Percentiles rank a stretch among this genome's conserved stretches.
These are phyloP conservation scores for Apiospora sp. DNA, from an alignment of 2,329 filamentous ascomycete species.

Conservation along the genomic window DNA sequence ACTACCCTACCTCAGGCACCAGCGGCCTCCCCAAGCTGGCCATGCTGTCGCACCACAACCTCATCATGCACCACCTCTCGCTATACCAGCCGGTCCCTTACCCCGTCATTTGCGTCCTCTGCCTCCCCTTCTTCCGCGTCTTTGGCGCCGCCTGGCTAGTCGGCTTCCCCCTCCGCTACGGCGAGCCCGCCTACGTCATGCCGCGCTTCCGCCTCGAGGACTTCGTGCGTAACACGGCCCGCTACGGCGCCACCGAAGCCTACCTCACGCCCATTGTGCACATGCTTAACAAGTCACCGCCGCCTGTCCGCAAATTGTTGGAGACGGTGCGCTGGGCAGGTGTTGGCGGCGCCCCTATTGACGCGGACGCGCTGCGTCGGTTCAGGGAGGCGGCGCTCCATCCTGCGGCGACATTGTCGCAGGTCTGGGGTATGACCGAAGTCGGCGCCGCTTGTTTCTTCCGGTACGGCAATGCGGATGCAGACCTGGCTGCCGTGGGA, in stretches of 20 bases:
- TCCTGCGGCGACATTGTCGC: constrained; percentile 49
- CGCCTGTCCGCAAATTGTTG: constrained; percentile 42
- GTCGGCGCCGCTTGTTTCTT: constrained; percentile 53
- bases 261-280: constrained; percentile 55
- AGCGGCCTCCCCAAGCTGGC: constrained; percentile 51
- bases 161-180: constrained; percentile 54
- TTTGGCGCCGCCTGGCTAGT: constrained; percentile 56
- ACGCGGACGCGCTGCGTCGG: constrained; percentile 47
- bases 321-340: constrained; percentile 52
- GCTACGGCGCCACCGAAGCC: constrained; percentile 55
- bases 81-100: constrained; percentile 40
- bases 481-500: constrained; percentile 56
- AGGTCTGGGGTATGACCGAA: constrained; percentile 65
- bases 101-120: constrained; percentile 53
- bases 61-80: constrained; percentile 43
- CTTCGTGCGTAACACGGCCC: constrained; percentile 48
- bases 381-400: constrained; percentile 49
- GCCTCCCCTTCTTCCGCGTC: constrained; percentile 61
- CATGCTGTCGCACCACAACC: constrained; percentile 44
- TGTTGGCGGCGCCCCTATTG: constrained; percentile 58
- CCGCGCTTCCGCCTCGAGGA: constrained; percentile 51
- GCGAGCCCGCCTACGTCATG: constrained; percentile 55
- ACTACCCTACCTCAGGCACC: constrained; percentile 47
- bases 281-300: constrained; percentile 39
- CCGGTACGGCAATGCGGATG: constrained; percentile 45